A percentile compares a stretch with the other conserved stretches of the same genome.
Conservation (phyloP, 345 rosid species). For the Geranium brycei region DNA sequence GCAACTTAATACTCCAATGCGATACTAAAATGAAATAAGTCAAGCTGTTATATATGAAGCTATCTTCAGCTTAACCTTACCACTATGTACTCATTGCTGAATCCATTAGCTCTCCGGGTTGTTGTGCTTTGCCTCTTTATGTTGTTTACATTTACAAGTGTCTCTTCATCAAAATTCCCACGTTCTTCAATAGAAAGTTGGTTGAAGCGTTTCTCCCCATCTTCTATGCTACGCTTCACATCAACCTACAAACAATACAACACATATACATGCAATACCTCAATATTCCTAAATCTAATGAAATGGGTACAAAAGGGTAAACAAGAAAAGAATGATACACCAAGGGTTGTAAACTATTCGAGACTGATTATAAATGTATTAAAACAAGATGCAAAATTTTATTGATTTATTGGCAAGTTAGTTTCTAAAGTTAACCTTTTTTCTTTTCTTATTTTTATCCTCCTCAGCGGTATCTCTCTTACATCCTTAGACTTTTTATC, state of each 20-base stretch:
- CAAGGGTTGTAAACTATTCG: no score
- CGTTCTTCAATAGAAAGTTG: conserved; percentile 94
- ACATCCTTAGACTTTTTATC: no score
- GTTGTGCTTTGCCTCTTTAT: conserved; percentile 51
- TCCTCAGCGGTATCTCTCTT: no score
- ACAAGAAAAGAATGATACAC: background rate
- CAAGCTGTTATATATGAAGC: background rate
- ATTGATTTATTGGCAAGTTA: no score
- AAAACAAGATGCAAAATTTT: no score
- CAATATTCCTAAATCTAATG: background rate
- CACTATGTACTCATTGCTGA: conserved; percentile 85
- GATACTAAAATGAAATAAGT: no score
- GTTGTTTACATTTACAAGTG: conserved; percentile 79
- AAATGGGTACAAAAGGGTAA: background rate
- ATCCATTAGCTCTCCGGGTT: conserved; percentile 45
- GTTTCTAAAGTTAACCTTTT: no score
- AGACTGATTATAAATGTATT: no score
- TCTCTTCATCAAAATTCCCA: conserved; percentile 88
- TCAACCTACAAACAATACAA: conserved; percentile 39
- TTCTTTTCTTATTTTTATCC: no score
- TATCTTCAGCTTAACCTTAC: conserved; percentile 20
- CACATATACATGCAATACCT: background rate
- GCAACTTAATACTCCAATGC: background rate
- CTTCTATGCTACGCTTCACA: conserved; percentile 57
- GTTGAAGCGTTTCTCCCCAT: conserved; percentile 80